Base-by-base conservation (phyloP, 2,329 filamentous ascomycete genomes). In the Dactylellina drechsleri region DNA sequence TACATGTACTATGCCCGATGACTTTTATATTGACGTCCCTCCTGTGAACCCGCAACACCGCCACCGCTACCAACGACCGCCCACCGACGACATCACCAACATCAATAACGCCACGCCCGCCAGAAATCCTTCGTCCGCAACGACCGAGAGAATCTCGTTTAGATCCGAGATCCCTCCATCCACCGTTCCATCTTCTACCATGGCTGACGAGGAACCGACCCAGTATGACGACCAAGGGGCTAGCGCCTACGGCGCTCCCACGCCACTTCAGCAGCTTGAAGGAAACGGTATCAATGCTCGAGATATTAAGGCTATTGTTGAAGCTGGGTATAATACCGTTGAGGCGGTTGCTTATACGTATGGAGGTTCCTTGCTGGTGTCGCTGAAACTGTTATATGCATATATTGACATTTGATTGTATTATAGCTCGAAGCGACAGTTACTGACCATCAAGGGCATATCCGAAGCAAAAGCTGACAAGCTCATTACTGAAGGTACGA, bases 361-460 rank as follows among this genome's bases (percentile, higher is more conserved):
- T 62, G 86, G 80, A 47, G 15, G n/a, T 15, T 52, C 18, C 20
- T 43, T 57, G 18, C 10, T 64, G 13, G 36, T 18, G 31, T 36
- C 6, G 31, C 31, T 10, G 31, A 3, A 1, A 36, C 6, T 36
- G 31, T 10, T 36, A 36, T 53, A 8, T 15, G 23, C 47, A 13
- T 23, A 3, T 50, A 16, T 66, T 12, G 31, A 41, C 6, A 4
- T 23, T 15, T 26, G 2, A 58, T 26, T 41, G n/a, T 15, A n/a
- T 13, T 4, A 5, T 40, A 20, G 87, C 62, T 88, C 89, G 18
- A 87, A 86, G 79, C 88, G 94, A 80, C 85, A 90, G 67, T 84
- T 99, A 16, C 94, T 99, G 82, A 92, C 96, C 82, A 94, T 99
- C 83, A 99, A 98, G 82, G 95, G 95, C 68, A 97, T 99, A 40